These are phyloP conservation scores for Phaeosphaeria sp. DNA, from an alignment of 2,329 filamentous ascomycete genomes.

Conservation along the genomic window DNA sequence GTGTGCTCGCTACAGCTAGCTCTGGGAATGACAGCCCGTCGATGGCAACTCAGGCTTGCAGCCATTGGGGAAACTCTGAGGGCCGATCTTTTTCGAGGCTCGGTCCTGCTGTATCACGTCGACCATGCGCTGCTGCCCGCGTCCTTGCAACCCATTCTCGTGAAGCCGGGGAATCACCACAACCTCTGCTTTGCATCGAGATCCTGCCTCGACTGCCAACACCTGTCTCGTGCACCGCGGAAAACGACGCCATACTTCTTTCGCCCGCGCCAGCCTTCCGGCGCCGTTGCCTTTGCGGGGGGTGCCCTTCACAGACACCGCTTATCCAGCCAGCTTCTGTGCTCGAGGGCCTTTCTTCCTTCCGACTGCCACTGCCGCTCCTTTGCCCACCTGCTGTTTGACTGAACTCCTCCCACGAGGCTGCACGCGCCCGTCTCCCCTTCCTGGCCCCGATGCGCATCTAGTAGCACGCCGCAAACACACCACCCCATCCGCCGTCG, in stretches of 20 bases:
- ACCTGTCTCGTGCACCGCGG: constrained; percentile 2
- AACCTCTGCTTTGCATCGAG: neutral
- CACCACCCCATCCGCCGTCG: constrained; percentile 16
- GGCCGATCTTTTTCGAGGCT: constrained; percentile 9
- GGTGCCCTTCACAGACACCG: constrained; percentile 16
- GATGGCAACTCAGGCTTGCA: constrained; percentile 6
- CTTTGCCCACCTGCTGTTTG: constrained; percentile 1
- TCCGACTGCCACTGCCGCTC: constrained; percentile 3
- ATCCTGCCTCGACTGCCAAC: neutral
- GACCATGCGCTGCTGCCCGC: neutral
- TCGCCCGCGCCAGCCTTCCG: constrained; percentile 4
- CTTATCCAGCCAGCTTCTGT: constrained; percentile 10
- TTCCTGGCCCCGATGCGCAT: constrained; percentile 42
- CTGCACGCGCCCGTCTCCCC: constrained; percentile 19
- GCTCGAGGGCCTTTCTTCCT: constrained; percentile 4
- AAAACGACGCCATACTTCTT: constrained; percentile 4
- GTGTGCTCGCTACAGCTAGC: constrained; percentile 7
- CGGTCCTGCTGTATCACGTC: constrained; percentile 1
- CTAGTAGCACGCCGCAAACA: constrained; percentile 41
- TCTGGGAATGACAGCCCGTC: constrained; percentile 12
- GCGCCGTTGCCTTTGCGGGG: constrained; percentile 7
- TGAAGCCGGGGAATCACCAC: neutral
- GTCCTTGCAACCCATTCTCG: neutral
- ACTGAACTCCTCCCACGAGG: constrained; percentile 12
- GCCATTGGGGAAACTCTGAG: neutral